A percentile compares a stretch with the other conserved stretches of the same genome.
These are phyloP conservation scores for Russula ochroleuca DNA, from an alignment of 768 basidiomycete species.

Conservation along the genomic window DNA sequence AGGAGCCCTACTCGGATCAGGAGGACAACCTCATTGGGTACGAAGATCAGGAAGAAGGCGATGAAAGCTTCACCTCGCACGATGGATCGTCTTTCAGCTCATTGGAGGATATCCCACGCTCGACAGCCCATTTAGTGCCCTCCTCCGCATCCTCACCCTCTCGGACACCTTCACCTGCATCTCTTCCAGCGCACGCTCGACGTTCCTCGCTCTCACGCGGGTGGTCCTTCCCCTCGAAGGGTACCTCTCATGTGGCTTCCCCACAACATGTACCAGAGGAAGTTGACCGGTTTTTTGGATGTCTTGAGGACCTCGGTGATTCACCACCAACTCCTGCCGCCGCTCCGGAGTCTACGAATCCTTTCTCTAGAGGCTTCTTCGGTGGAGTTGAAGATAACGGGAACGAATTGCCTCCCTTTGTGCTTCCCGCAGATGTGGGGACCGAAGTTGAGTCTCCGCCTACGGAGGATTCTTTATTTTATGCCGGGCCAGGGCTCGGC, in stretches of 20 bases:
- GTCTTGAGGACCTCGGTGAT: constrained; percentile 50
- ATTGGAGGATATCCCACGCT: constrained; percentile 33
- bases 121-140: constrained; percentile 32
- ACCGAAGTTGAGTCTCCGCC: constrained; percentile 31
- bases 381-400: constrained; percentile 42
- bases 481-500: constrained; percentile 35
- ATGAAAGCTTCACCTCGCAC: constrained; percentile 47
- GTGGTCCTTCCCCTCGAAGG: constrained; percentile 53
- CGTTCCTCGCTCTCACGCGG: constrained; percentile 53
- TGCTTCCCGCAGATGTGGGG: constrained; percentile 46
- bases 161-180: constrained; percentile 30
- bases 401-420: constrained; percentile 49
- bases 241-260: constrained; percentile 22
- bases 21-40: constrained; percentile 60
- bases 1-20: constrained; percentile 41
- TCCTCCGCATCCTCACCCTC: constrained; percentile 35
- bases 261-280: constrained; percentile 39
- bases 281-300: constrained; percentile 77
- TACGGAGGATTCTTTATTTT: constrained; percentile 36
- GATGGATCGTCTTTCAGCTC: constrained; percentile 32
- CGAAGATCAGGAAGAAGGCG: constrained; percentile 69
- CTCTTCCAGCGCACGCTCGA: constrained; percentile 33
- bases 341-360: constrained; percentile 45
- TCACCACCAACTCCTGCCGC: constrained; percentile 40
- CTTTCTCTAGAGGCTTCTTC: constrained; percentile 53